Percentiles rank a stretch among this genome's conserved stretches.
Conservation (phyloP, 345 rosid genomes). For the Dipteronia dyeriana region DNA sequence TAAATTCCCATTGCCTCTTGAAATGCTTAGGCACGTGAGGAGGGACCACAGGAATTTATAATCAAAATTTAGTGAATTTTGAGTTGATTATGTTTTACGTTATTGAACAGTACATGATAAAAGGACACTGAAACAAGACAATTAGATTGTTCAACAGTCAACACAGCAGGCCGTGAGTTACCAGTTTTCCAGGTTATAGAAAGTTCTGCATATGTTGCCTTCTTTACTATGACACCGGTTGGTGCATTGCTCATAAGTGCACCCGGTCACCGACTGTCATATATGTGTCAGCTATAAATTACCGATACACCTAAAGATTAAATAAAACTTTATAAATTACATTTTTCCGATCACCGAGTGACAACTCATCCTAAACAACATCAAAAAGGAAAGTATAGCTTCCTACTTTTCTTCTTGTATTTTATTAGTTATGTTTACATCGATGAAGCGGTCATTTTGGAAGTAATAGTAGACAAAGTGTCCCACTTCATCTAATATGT, state of each 20-base stretch:
- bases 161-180: not conserved
- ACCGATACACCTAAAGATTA: too few species aligned
- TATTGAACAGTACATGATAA: not conserved
- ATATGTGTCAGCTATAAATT: too few species aligned
- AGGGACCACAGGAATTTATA: not conserved
- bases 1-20: not conserved
- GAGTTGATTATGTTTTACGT: not conserved
- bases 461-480: not conserved
- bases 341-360: not conserved
- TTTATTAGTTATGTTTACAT: not conserved
- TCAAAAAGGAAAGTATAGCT: not conserved
- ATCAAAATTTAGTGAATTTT: not conserved
- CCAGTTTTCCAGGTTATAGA: not conserved
- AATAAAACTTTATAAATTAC: too few species aligned
- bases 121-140: not conserved
- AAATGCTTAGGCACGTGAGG: not conserved
- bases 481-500: not conserved
- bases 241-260: too few species aligned
- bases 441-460: not conserved
- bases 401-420: not conserved
- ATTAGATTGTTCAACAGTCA: not conserved
- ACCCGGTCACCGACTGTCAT: too few species aligned
- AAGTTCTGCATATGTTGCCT: not conserved
- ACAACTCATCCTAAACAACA: not conserved
- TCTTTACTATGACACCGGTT: too few species aligned